Conservation (phyloP, 257 asterid genomes). For the Gentiana dahurica region DNA sequence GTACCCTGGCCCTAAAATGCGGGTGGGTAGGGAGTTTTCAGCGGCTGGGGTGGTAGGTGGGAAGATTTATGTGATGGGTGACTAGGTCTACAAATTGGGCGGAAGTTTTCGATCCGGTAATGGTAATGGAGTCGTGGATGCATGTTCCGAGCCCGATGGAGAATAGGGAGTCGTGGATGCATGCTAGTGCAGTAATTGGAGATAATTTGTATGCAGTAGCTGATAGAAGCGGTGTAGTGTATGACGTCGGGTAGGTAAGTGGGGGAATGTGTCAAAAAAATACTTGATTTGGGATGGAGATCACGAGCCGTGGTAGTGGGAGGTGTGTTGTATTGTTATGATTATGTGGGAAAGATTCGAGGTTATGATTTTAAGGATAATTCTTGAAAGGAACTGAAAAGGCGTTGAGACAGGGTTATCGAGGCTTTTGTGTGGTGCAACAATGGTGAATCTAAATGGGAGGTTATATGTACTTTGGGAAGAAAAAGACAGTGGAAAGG, state of each 20-base stretch:
- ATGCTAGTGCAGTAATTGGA: slow-evolving; percentile 67
- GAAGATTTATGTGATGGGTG: slow-evolving; percentile 72
- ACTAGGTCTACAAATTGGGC: slow-evolving; percentile 77
- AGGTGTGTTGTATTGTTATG: slow-evolving; percentile 65
- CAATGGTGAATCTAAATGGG: slow-evolving; percentile 77
- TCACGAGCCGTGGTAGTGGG: slow-evolving; percentile 64
- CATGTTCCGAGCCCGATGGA: slow-evolving; percentile 61
- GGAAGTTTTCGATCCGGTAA: slow-evolving; percentile 52
- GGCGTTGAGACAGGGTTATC: slow-evolving; percentile 75
- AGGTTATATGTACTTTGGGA: slow-evolving; percentile 90
- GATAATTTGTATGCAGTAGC: slow-evolving; percentile 68
- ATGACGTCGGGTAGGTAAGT: slow-evolving; percentile 38
- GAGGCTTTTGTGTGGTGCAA: slow-evolving; percentile 66
- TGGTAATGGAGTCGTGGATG: slow-evolving; percentile 31
- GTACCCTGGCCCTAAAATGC: slow-evolving; percentile 68
- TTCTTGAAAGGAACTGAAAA: slow-evolving; percentile 62
- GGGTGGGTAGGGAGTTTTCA: slow-evolving; percentile 60
- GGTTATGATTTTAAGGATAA: slow-evolving; percentile 61
- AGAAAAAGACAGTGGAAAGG: slow-evolving; percentile 55
- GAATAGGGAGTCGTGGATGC: slow-evolving; percentile 91
- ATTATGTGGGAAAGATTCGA: slow-evolving; percentile 74
- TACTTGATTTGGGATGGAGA: slow-evolving; percentile 85
- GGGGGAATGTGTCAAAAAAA: slow-evolving; percentile 67
- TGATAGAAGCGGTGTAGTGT: slow-evolving; percentile 90
- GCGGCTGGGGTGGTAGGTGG: slow-evolving; percentile 60